Conservation (phyloP, 352 stramenopile genomes). For the Thalassiosira mediterranea region DNA sequence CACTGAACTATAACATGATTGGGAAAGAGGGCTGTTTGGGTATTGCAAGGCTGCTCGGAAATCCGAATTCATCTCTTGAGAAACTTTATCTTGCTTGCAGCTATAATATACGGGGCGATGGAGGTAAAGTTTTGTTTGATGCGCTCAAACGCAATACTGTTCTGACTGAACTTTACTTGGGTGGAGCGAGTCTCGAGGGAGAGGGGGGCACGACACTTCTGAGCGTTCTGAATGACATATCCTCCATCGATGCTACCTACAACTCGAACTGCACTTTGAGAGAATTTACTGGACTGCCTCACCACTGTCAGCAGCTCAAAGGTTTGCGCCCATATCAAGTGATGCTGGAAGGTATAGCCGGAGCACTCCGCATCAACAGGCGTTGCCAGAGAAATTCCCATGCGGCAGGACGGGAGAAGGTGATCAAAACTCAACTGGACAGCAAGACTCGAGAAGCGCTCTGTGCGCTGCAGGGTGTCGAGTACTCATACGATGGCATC, state of each 20-base stretch:
- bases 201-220: conserved; percentile 10
- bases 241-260: conserved; percentile 13
- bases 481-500: conserved; percentile 1
- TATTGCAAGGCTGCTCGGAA: conserved; percentile 7
- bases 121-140: not conserved
- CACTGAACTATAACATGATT: conserved; percentile 1
- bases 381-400: not conserved
- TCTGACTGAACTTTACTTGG: not conserved
- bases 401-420: conserved; percentile 3
- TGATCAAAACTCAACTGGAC: conserved; percentile 6
- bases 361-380: conserved; percentile 3
- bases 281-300: not conserved
- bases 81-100: not conserved
- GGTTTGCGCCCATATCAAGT: not conserved
- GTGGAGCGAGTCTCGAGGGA: not conserved
- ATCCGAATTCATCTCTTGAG: not conserved
- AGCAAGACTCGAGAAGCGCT: not conserved
- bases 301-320: no score
- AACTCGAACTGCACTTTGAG: conserved; percentile 13
- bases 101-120: conserved; percentile 1
- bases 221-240: conserved; percentile 14
- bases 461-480: conserved; percentile 1
- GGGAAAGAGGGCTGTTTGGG: not conserved
- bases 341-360: not conserved
- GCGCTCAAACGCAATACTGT: conserved; percentile 7